Evolutionary conservation across 2,329 filamentous ascomycete species (phyloP), one percentile per base, ranked within the genome.

Genomic region (Albophoma yamanashiensis): DNA sequence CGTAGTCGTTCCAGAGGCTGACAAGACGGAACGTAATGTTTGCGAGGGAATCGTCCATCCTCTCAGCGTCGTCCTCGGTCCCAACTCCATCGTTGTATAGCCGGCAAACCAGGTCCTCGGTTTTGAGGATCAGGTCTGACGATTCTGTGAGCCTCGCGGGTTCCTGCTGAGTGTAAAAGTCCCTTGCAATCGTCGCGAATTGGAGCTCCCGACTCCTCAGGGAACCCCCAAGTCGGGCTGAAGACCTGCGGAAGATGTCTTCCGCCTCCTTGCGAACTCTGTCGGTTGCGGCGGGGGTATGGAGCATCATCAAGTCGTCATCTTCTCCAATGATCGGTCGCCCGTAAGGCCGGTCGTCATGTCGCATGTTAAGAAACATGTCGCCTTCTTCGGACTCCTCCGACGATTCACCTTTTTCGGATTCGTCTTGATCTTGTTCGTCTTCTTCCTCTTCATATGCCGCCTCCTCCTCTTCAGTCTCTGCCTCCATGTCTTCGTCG

Each of bases 141-240:
- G 86, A 77, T 73, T 97, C 93, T 5, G 79, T 79, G 55, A 95
- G 76, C 22, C 74, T 68, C 1, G 89, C 84, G 40, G 82, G 76
- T 42, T 81, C 81, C 70, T 83, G 70, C 71, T 76, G 71, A 6
- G 61, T 70, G 78, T 87, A 85, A 12, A 92, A 73, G 62, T 88
- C 86, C 69, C 88, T 89, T 38, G 90, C 89, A 61, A 96, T 84
- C 8, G 82, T 77, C 4, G 85, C 82, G 67, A 91, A 89, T 53
- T 85, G 83, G 58, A 86, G 85, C 11, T 85, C 81, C 56, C 80
- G 81, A 63, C 77, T 82, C 76, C 68, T 76, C 64, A 64, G 67
- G 60, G 63, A 71, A 63, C 64, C 73, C 62, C 68, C 74, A 60
- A 79, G 75, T 52, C 76, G 79, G 61, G 77, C 75, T 20, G 78